Evolutionary conservation across 169 alveolate species (phyloP).

Genomic region (Cryptosporidium felis): DNA sequence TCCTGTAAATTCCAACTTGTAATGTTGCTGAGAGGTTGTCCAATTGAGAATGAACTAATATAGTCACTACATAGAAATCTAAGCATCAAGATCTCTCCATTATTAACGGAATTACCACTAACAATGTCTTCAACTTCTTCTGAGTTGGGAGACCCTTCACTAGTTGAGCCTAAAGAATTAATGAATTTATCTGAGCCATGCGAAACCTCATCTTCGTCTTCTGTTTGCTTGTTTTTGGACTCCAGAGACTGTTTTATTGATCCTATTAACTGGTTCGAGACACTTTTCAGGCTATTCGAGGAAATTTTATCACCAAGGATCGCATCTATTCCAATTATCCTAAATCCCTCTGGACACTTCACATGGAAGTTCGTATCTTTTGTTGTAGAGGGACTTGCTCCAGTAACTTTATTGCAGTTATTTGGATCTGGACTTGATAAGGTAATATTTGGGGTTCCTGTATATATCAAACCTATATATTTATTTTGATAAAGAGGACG

Average conservation of each 20-base stretch:
- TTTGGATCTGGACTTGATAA: background rate
- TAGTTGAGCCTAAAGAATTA: background rate
- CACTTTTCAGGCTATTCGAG: background rate
- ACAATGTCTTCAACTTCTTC: background rate
- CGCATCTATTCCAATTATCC: conserved; percentile 54
- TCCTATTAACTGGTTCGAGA: conserved; percentile 4
- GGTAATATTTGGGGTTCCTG: conserved; percentile 27
- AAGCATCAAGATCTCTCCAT: conserved; percentile 41
- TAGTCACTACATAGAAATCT: conserved; percentile 52
- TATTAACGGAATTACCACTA: conserved; percentile 12
- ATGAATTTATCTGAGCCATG: background rate
- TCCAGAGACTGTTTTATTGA: background rate
- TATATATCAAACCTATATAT: conserved; percentile 34
- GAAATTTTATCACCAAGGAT: conserved; percentile 25
- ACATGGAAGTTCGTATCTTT: conserved; percentile 10
- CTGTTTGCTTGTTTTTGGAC: background rate
- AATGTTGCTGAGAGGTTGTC: conserved; percentile 24
- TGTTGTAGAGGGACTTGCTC: conserved; percentile 14
- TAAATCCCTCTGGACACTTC: conserved; percentile 29
- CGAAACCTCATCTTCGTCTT: background rate
- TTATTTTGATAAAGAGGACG: conserved; percentile 4
- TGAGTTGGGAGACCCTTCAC: background rate
- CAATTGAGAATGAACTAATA: conserved; percentile 31
- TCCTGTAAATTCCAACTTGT: conserved; percentile 61
- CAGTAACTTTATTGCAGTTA: conserved; percentile 12